phyloP scores from a whole-genome alignment of 495 filamentous ascomycete genomes.

The Thozetella sp. region DNA sequence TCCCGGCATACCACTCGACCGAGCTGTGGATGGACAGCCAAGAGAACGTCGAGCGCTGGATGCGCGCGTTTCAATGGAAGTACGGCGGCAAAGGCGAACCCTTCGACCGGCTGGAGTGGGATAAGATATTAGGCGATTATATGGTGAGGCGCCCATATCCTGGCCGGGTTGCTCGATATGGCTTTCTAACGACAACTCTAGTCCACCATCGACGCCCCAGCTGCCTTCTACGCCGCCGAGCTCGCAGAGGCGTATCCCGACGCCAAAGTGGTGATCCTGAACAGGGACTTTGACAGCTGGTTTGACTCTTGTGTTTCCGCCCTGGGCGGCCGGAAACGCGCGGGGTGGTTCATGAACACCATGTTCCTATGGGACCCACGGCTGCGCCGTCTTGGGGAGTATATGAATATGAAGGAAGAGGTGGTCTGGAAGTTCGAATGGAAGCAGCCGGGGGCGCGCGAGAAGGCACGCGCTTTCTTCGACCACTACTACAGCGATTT shows the following conservation, averaged over 20 bases:
- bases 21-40: constrained; percentile 63
- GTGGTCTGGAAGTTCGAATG: constrained; percentile 8
- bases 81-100: constrained; percentile 57
- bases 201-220: constrained; percentile 64
- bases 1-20: constrained; percentile 64
- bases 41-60: constrained; percentile 63
- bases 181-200: constrained; percentile 21
- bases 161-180: neutral
- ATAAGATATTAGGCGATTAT: constrained; percentile 63
- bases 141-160: constrained; percentile 31
- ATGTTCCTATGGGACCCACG: constrained; percentile 54
- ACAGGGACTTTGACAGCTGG: constrained; percentile 47
- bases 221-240: constrained; percentile 61
- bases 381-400: constrained; percentile 9
- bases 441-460: neutral
- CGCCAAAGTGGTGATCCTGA: constrained; percentile 64
- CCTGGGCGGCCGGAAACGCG: constrained; percentile 20
- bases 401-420: constrained; percentile 43
- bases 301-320: constrained; percentile 24
- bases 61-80: constrained; percentile 66
- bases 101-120: constrained; percentile 59
- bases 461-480: constrained; percentile 16
- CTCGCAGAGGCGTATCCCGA: constrained; percentile 66
- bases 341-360: constrained; percentile 14
- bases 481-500: constrained; percentile 17